Percentiles rank a stretch among this genome's conserved stretches.
Conservation (phyloP, 352 stramenopile genomes). For the Pythium brachiatum region DNA sequence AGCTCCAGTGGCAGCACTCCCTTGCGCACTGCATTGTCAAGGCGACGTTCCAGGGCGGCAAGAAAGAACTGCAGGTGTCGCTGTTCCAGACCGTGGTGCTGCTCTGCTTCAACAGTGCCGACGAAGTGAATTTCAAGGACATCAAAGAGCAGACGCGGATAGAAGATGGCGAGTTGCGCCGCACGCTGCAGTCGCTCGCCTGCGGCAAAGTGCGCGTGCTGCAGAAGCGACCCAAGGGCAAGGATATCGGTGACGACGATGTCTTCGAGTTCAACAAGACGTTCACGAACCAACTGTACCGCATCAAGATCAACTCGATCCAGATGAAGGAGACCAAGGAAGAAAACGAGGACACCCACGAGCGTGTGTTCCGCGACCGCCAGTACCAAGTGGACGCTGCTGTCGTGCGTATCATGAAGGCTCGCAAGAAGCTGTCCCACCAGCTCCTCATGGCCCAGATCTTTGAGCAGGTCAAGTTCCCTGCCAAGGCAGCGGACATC, state of each 20-base stretch:
- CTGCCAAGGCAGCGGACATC: constrained; percentile 79
- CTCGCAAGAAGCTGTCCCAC: constrained; percentile 94
- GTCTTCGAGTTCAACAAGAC: constrained; percentile 83
- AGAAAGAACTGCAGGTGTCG: constrained; percentile 88
- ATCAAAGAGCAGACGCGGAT: constrained; percentile 88
- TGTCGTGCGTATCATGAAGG: constrained; percentile 99
- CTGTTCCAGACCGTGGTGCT: constrained; percentile 87
- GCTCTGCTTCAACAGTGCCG: constrained; percentile 73
- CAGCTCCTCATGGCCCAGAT: constrained; percentile 91
- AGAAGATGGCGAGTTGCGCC: constrained; percentile 86
- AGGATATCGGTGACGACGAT: constrained; percentile 84
- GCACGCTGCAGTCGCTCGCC: constrained; percentile 87
- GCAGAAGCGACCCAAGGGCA: constrained; percentile 83
- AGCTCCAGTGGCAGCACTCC: constrained; percentile 91
- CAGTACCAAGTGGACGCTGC: constrained; percentile 88
- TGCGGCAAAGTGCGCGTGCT: constrained; percentile 90
- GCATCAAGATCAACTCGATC: constrained; percentile 95
- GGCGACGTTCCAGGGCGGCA: constrained; percentile 70
- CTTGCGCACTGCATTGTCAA: constrained; percentile 89
- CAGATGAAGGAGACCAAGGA: constrained; percentile 94
- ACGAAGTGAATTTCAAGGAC: constrained; percentile 77
- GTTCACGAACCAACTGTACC: constrained; percentile 87
- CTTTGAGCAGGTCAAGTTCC: constrained; percentile 54
- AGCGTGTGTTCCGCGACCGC: constrained; percentile 91
- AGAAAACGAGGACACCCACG: constrained; percentile 93